Conservation (phyloP, 2,329 filamentous ascomycete genomes). For the Alternaria triticimaculans region DNA sequence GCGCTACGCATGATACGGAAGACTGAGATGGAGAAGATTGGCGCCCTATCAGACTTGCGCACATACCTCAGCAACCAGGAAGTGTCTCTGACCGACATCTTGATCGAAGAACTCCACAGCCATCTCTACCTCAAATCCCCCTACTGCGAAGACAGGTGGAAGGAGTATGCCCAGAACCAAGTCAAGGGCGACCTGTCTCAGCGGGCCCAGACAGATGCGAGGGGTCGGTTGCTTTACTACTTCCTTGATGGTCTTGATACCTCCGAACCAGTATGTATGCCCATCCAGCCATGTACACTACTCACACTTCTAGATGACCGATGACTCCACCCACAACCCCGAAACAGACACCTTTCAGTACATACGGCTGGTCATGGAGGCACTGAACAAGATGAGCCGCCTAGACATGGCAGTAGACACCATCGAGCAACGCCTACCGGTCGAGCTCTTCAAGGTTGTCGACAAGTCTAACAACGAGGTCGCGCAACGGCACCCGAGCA, state of each 20-base stretch:
- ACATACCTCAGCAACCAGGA: slow-evolving; percentile 94
- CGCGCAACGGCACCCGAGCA: slow-evolving; percentile 88
- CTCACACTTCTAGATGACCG: slow-evolving; percentile 63
- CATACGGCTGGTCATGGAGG: slow-evolving; percentile 83
- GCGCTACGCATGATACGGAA: slow-evolving; percentile 82
- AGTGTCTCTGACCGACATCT: slow-evolving; percentile 86
- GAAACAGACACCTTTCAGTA: slow-evolving; percentile 97
- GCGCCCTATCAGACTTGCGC: slow-evolving; percentile 82
- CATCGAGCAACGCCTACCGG: slow-evolving; percentile 89
- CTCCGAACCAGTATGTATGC: slow-evolving; percentile 45
- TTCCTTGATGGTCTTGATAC: slow-evolving; percentile 66
- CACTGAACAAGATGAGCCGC: slow-evolving; percentile 85
- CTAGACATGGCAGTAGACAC: slow-evolving; percentile 86
- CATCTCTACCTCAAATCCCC: slow-evolving; percentile 97
- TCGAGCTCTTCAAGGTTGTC: slow-evolving; percentile 91
- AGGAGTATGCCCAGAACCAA: slow-evolving; percentile 74
- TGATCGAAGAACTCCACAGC: slow-evolving; percentile 97
- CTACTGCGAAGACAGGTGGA: slow-evolving; percentile 97
- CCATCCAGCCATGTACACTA: not conserved
- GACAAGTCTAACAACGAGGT: slow-evolving; percentile 95
- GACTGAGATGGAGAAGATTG: slow-evolving; percentile 89
- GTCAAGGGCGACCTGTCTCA: slow-evolving; percentile 51
- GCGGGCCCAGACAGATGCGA: slow-evolving; percentile 44
- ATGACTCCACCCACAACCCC: slow-evolving; percentile 91
- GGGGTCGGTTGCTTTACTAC: slow-evolving; percentile 62